These are phyloP conservation scores for Carex cristatella DNA, from an alignment of 176 grass and related monocot species.

Conservation along the genomic window DNA sequence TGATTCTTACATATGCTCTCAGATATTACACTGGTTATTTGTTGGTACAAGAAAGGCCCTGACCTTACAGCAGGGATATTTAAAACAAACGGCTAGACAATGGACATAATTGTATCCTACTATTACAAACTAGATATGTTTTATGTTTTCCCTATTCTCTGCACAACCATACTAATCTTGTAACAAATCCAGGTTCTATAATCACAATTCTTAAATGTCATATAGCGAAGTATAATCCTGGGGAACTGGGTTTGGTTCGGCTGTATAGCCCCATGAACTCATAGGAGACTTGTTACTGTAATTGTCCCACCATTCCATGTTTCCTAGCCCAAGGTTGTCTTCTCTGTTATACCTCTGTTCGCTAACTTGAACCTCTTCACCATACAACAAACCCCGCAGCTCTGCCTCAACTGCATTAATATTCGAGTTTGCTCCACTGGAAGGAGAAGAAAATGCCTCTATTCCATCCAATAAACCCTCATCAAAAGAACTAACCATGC, in stretches of 20 bases:
- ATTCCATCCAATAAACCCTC: slow-evolving; percentile 16
- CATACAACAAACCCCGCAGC: slow-evolving; percentile 59
- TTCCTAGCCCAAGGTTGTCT: slow-evolving; percentile 21
- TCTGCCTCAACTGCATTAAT: slow-evolving; percentile 59
- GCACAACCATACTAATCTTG: slow-evolving; percentile 17
- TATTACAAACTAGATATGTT: slow-evolving; percentile 7
- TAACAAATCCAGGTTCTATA: neutral
- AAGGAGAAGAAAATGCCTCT: slow-evolving; percentile 41
- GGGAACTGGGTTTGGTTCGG: slow-evolving; percentile 35
- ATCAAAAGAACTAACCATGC: slow-evolving; percentile 18
- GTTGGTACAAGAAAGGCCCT: slow-evolving; percentile 18
- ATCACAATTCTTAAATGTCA: slow-evolving; percentile 31
- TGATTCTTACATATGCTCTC: slow-evolving; percentile 13
- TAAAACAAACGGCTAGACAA: slow-evolving; percentile 9
- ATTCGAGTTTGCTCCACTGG: slow-evolving; percentile 36
- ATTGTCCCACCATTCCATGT: slow-evolving; percentile 60
- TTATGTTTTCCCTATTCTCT: neutral
- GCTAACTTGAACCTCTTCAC: slow-evolving; percentile 3
- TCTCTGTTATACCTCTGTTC: slow-evolving; percentile 14
- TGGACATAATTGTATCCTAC: slow-evolving; percentile 17
- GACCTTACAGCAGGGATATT: slow-evolving; percentile 14
- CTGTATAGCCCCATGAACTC: slow-evolving; percentile 43
- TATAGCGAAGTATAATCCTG: slow-evolving; percentile 52
- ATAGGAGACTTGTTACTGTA: slow-evolving; percentile 35
- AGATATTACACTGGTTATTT: slow-evolving; percentile 14